A percentile compares a stretch with the other conserved stretches of the same genome.
phyloP scores from a whole-genome alignment of 345 rosid species.

The Pistacia vera region DNA sequence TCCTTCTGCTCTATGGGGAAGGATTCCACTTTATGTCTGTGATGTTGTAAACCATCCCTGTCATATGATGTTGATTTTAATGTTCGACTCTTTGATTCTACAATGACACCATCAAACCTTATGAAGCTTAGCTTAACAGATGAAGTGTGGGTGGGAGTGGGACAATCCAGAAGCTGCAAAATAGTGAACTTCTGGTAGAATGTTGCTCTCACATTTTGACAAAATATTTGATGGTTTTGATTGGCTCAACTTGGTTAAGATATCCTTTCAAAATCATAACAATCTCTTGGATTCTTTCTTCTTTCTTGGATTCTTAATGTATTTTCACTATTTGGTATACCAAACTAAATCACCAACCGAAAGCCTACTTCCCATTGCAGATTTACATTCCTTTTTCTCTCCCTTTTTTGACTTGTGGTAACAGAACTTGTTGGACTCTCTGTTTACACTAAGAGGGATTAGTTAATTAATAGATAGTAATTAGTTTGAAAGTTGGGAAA shows the following conservation, averaged over 20 bases:
- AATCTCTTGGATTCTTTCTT: constrained; percentile 8
- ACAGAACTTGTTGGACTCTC: too few relatives aligned
- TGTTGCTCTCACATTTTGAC: constrained; percentile 1
- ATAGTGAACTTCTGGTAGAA: neutral
- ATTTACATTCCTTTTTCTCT: too few relatives aligned
- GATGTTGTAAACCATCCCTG: constrained; percentile 28
- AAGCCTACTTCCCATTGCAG: too few relatives aligned
- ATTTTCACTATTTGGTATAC: neutral
- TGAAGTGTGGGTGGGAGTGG: too few relatives aligned
- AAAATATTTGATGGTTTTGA: neutral
- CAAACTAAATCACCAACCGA: neutral
- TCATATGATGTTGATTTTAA: constrained; percentile 28
- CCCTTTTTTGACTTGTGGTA: too few relatives aligned
- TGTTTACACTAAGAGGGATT: too few relatives aligned
- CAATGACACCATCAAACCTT: too few relatives aligned
- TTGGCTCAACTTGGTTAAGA: neutral
- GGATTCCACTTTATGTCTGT: constrained; percentile 33
- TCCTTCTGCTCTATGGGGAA: constrained; percentile 39
- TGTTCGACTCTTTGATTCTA: constrained; percentile 22
- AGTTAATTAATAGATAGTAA: too few relatives aligned
- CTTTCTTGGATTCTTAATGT: constrained; percentile 1
- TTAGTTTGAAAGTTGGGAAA: neutral
- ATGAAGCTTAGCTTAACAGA: too few relatives aligned
- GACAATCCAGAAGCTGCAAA: neutral
- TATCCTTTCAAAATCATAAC: neutral